Base-by-base conservation (phyloP, 345 rosid genomes). In the Garcia nutans region DNA sequence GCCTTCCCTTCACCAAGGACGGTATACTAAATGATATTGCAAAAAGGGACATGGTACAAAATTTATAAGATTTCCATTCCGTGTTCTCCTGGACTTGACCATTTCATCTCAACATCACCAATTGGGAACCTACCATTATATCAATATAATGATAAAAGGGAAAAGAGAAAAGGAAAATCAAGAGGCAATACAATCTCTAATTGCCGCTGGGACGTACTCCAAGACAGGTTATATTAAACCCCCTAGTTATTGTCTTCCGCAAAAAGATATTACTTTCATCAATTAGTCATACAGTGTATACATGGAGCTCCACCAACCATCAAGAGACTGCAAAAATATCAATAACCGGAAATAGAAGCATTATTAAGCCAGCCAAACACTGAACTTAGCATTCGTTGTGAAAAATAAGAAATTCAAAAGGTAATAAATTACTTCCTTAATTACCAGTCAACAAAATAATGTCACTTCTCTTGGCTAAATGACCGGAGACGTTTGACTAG, bases 401-500 rank as follows among this genome's bases (percentile, higher is more conserved):
- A 70, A 70, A 80, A 74, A 56, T 31, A 10, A 59, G 0, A 3
- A 42, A 6, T 15, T 10, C 20, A 13, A 50, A 8, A 72, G 20
- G 26, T 37, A 69, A 2, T 9, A 56, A 41, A n/a, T 10, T 41
- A 75, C 42, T 10, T 58, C 57, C 73, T 79, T 10, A 74, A 19
- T 20, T 76, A 81, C 71, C 79, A 68, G 58, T 71, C 54, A 58
- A 69, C 78, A 74, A 64, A 19, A 49, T 47, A 66, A 45, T 73
- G 70, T 65, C 56, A 76, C 74, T 88, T 87, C 68, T 84, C 85
- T 80, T 84, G 79, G 80, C 87, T 81, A 78, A 88, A 85, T 72
- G 85, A 74, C 74, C 71, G 80, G 54, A 96, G 86, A 62, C 72
- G 82, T 58, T 84, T 87, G 56, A 92, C 83, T 12, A 93, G 85